Evolutionary conservation across 2,329 filamentous ascomycete genomes (phyloP).

Genomic region (Exophiala aquamarina): DNA sequence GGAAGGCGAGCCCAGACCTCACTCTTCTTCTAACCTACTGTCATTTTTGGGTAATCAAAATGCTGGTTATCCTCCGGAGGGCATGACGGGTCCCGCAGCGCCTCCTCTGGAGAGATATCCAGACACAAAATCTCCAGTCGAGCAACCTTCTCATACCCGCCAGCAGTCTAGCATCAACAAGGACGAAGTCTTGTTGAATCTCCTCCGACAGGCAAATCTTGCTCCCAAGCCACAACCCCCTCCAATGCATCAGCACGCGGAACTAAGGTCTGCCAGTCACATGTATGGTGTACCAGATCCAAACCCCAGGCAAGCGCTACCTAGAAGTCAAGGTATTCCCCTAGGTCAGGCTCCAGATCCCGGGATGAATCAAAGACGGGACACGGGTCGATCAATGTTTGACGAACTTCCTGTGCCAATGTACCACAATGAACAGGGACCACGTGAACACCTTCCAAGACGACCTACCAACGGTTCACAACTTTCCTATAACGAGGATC

Average conservation of each 20-base stretch:
- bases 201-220: conserved; percentile 25
- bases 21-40: conserved; percentile 6
- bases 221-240: conserved; percentile 26
- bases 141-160: conserved; percentile 17
- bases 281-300: conserved; percentile 14
- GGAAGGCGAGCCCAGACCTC: conserved; percentile 10
- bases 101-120: conserved; percentile 12
- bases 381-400: conserved; percentile 30
- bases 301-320: conserved; percentile 6
- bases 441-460: conserved; percentile 33
- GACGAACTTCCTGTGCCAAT: conserved; percentile 46
- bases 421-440: conserved; percentile 33
- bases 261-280: conserved; percentile 1
- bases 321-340: conserved; percentile 13
- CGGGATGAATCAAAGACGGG: conserved; percentile 16
- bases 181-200: conserved; percentile 24
- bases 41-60: conserved; percentile 10
- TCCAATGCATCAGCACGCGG: conserved; percentile 14
- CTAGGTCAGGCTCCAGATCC: conserved; percentile 17
- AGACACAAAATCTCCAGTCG: conserved; percentile 18
- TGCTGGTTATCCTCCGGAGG: conserved; percentile 1
- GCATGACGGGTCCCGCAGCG: background rate
- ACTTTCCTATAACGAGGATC: conserved; percentile 43
- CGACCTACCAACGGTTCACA: conserved; percentile 39
- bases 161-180: conserved; percentile 24